Evolutionary conservation across 495 filamentous ascomycete species (phyloP).

Genomic region (Thermothielavioides terrestris): DNA sequence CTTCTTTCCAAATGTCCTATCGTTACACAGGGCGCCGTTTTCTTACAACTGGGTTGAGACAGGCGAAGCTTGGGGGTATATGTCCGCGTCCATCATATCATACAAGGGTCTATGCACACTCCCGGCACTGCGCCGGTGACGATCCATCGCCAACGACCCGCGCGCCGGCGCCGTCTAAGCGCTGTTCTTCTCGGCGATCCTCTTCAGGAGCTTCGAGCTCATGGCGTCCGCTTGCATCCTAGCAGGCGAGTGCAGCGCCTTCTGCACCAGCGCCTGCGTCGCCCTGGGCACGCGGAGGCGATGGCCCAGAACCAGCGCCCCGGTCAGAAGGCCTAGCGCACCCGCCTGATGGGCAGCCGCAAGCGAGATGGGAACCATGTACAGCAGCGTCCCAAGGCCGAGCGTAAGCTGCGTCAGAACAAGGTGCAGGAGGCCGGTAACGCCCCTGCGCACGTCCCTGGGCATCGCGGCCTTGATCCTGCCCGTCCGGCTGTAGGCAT

Average conservation of each 20-base stretch:
- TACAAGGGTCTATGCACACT: conserved; percentile 8
- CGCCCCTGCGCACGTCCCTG: conserved; percentile 53
- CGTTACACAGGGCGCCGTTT: neutral
- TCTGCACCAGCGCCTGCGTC: conserved; percentile 38
- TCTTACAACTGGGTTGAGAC: neutral
- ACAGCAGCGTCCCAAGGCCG: conserved; percentile 82
- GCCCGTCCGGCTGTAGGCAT: conserved; percentile 63
- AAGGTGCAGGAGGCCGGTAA: conserved; percentile 74
- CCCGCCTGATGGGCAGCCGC: conserved; percentile 94
- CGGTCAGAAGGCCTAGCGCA: conserved; percentile 73
- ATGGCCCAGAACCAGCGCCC: conserved; percentile 63
- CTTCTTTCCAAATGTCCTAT: neutral
- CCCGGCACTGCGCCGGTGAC: neutral
- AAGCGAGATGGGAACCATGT: conserved; percentile 80
- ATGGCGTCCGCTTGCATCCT: neutral
- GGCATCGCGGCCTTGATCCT: conserved; percentile 57
- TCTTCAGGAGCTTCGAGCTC: conserved; percentile 9
- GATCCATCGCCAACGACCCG: neutral
- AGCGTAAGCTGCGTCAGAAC: conserved; percentile 73
- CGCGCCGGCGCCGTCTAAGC: neutral
- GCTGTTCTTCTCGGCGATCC: neutral
- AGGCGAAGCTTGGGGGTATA: neutral
- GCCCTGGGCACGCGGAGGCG: conserved; percentile 43
- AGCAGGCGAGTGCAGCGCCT: conserved; percentile 19
- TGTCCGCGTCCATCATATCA: neutral